Evolutionary conservation across 768 basidiomycete species (phyloP), one percentile per base, ranked within the genome.

Genomic region (Boletus rubescentipes): DNA sequence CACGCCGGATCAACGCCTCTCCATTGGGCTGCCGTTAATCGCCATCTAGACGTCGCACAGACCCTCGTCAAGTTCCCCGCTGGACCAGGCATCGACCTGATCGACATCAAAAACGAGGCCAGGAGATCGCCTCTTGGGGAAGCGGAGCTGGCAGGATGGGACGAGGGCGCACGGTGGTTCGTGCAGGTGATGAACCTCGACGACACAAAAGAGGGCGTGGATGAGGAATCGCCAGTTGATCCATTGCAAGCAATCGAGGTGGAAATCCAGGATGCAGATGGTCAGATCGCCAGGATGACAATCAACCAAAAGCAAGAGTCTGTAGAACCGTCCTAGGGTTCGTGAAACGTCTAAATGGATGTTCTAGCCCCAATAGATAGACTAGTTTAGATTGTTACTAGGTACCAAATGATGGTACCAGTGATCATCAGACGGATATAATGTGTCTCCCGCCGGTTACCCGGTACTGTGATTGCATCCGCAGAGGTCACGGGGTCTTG

Each of bases 1-100:
- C 68, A 68, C 29, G 78, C 89, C 0, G 79, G 84, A 47, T 95
- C 94, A 23, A 95, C 91, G 3, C 80, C 95, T 8, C 72, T 97
- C 7, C 95, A 98, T 65, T 97, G 94, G 94, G 93, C 94, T 0
- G 83, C 89, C 3, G 69, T 93, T 37, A 98, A 97, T 68, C 75
- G 79, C 3, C 94, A 95, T 61, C 80, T 96, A 4, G 66, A 71
- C 8, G 66, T 85, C 43, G 77, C 80, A 1, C 78, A 85, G 66
- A 76, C 74, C 34, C 80, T 93, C 30, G 81, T 92, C 11, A 69
- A 76, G 47, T 79, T 77, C 59, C 72, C 79, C 0, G 63, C 60
- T 20, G 86, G 87, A 0, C 84, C 85, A 2, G 84, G 93, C 1
- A 68, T 79, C 26, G 78, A 79, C 63, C 71, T 87, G 58, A 93